Conservation (phyloP, 345 rosid genomes). For the Nephelium lappaceum region DNA sequence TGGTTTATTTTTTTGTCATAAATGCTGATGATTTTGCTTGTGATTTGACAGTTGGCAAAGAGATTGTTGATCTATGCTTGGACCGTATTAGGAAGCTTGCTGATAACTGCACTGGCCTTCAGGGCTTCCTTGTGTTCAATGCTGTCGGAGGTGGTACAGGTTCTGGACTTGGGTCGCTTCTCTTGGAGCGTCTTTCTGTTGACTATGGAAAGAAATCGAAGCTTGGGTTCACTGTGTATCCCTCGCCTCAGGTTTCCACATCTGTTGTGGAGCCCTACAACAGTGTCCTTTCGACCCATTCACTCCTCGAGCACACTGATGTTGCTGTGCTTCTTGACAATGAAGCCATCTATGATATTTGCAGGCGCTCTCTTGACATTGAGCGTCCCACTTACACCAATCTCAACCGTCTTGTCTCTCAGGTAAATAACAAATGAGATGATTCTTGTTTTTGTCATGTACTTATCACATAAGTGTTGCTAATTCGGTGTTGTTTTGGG, state of each 20-base stretch:
- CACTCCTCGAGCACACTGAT: conserved; percentile 65
- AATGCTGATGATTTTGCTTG: neutral
- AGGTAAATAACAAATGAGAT: conserved; percentile 29
- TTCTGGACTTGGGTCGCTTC: conserved; percentile 61
- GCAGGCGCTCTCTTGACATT: conserved; percentile 64
- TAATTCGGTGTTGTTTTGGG: conserved; percentile 1
- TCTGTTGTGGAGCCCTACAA: conserved; percentile 63
- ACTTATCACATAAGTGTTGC: neutral
- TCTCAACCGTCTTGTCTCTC: conserved; percentile 60
- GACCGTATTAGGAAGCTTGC: conserved; percentile 62
- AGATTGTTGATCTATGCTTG: conserved; percentile 62
- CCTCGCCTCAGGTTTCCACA: conserved; percentile 66
- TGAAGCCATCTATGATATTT: conserved; percentile 63
- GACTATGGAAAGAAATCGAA: conserved; percentile 62
- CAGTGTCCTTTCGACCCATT: conserved; percentile 60
- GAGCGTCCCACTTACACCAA: conserved; percentile 67
- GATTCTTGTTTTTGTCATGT: neutral
- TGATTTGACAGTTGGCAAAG: conserved; percentile 45
- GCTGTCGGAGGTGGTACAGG: conserved; percentile 71
- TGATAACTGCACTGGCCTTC: conserved; percentile 66
- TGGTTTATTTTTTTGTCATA: no score
- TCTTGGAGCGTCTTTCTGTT: conserved; percentile 63
- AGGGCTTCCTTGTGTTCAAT: conserved; percentile 63
- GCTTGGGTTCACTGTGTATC: conserved; percentile 60
- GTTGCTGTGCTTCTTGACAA: conserved; percentile 57